Conservation (phyloP, 345 rosid species). For the Gossypium sturtianum region DNA sequence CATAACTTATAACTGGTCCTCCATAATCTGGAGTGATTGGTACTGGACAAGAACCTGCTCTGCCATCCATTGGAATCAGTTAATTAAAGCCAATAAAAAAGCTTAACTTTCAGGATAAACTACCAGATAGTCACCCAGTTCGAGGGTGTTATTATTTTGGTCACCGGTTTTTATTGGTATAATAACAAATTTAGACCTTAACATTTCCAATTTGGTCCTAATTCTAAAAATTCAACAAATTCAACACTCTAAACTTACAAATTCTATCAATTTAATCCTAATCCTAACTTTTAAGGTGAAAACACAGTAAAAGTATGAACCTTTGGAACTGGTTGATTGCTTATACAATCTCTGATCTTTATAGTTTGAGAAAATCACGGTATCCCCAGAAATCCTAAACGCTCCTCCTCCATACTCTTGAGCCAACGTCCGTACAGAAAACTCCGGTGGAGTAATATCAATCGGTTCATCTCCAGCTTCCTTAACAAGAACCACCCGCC, state of each 20-base stretch:
- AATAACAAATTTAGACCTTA: too few relatives aligned
- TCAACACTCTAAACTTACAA: too few relatives aligned
- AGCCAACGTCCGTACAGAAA: slow-evolving; percentile 64
- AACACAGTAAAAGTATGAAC: slow-evolving; percentile 18
- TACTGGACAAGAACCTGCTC: slow-evolving; percentile 45
- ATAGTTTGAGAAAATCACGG: slow-evolving; percentile 73
- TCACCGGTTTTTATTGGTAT: too few relatives aligned
- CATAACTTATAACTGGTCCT: slow-evolving; percentile 54
- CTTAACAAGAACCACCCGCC: slow-evolving; percentile 68
- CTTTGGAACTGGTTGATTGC: slow-evolving; percentile 39
- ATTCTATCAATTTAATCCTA: too few relatives aligned
- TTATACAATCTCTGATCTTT: slow-evolving; percentile 81
- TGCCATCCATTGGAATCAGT: slow-evolving; percentile 2
- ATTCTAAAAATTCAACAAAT: too few relatives aligned
- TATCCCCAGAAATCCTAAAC: slow-evolving; percentile 47
- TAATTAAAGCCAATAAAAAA: background rate
- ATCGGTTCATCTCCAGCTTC: slow-evolving; percentile 50
- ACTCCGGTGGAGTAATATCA: slow-evolving; percentile 82
- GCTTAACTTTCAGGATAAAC: too few relatives aligned
- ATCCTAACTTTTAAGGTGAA: background rate
- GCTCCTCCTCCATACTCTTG: slow-evolving; percentile 99
- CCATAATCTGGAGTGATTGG: slow-evolving; percentile 88
- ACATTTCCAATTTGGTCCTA: too few relatives aligned
- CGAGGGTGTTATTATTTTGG: too few relatives aligned
- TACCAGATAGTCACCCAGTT: too few relatives aligned